Base-by-base conservation (phyloP, 2,329 filamentous ascomycete species). In the Lasiodiplodia citricola region DNA sequence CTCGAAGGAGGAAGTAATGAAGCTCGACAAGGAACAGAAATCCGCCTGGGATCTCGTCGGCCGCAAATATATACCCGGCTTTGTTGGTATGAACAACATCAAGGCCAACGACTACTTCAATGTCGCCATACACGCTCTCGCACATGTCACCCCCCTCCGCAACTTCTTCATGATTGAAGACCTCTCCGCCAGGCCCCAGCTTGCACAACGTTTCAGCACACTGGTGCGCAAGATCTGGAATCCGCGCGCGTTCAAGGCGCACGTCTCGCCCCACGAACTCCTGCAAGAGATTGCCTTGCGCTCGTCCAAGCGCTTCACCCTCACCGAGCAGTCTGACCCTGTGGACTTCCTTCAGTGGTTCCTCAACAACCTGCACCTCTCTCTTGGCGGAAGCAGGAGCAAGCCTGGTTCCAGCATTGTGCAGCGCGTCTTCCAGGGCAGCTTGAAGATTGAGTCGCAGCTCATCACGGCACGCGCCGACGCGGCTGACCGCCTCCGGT, bases 71-170 rank as follows among this genome's bases (percentile, higher is more conserved):
- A 91, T 91, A 72, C 96, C 96, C 23, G 95, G 96, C 6, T 99
- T 94, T 78, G 93, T 99, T 70, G 96, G 96, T 73, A 96, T 99
- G 92, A 99, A 99, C 86, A 99, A 99, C 82, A 97, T 99, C 86
- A 99, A 99, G 81, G 93, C 96, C 69, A 99, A 99, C 82, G 96
- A 99, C 83, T 99, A 99, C 82, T 87, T 98, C 77, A 99, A 99
- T 78, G 95, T 97, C 31, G 88, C 97, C 3, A 91, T 97, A 60
- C 96, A 99, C 80, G 91, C 94, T 7, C 86, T 99, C 47, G 91
- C 95, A 2, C 96, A 99, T 80, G 93, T 98, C 31, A 85, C 90
- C 23, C 95, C 96, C 4, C 84, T 99, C 73, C 90, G 96, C 41
- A 97, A 98, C 79, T 98, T 90, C 82, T 90, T 98, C 77, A 89